Percentiles rank a stretch among this genome's conserved stretches.
Evolutionary conservation across 768 basidiomycete genomes (phyloP).

Genomic region (Termitomyces sp.): DNA sequence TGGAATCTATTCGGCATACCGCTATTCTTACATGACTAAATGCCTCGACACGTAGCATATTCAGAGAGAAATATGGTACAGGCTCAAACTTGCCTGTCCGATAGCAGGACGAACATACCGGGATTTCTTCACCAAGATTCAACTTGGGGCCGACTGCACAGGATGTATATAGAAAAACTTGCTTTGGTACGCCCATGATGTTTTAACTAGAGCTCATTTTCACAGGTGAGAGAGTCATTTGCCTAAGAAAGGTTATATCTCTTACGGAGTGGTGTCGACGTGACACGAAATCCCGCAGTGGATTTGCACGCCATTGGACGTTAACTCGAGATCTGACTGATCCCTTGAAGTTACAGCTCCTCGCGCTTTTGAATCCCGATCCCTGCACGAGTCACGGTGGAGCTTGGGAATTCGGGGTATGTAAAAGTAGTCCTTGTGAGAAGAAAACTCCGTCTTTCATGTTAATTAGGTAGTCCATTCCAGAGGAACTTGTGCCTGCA

Average conservation of each 20-base stretch:
- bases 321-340: too few relatives aligned
- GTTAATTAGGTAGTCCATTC: slow-evolving; percentile 14
- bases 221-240: not conserved
- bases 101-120: not conserved
- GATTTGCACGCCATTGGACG: too few relatives aligned
- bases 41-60: not conserved
- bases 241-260: not conserved
- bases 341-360: too few relatives aligned
- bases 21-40: not conserved
- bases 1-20: not conserved
- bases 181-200: not conserved
- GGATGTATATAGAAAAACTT: not conserved
- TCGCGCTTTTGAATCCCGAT: too few relatives aligned
- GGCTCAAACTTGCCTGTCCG: too few relatives aligned
- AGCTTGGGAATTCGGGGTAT: not conserved
- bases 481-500: slow-evolving; percentile 9
- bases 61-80: not conserved
- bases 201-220: not conserved
- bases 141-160: not conserved
- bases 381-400: not conserved
- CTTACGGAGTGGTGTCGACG: too few relatives aligned
- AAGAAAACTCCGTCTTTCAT: slow-evolving; percentile 4
- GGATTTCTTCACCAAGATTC: not conserved
- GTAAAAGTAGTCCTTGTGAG: not conserved
- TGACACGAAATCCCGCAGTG: too few relatives aligned